Percentiles rank a stretch among this genome's conserved stretches.
Evolutionary conservation across 441 rosid species (phyloP).

Genomic region (Corymbia citriodora): DNA sequence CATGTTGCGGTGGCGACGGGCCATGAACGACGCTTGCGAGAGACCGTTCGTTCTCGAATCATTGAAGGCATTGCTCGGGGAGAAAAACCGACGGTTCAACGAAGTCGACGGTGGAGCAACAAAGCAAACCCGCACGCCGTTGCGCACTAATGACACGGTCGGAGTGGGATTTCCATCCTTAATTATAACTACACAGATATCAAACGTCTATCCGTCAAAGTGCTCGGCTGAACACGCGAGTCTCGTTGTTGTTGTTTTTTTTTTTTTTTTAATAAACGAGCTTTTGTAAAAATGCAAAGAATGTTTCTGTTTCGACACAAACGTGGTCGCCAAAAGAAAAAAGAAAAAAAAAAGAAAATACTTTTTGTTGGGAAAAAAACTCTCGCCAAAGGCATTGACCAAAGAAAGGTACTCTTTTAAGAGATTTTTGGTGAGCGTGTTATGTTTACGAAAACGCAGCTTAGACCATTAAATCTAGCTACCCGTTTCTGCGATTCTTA

Average conservation of each 20-base stretch:
- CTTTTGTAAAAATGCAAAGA: too few species aligned
- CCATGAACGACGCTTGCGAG: neutral
- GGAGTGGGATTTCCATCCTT: neutral
- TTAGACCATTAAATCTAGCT: neutral
- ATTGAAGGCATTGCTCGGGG: neutral
- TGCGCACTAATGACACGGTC: neutral
- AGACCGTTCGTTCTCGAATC: neutral
- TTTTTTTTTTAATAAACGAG: too few species aligned
- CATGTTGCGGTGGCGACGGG: neutral
- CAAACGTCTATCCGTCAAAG: neutral
- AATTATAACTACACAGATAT: neutral
- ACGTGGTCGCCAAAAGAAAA: too few species aligned
- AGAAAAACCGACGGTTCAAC: neutral
- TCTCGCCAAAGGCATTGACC: neutral
- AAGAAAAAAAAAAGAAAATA: neutral
- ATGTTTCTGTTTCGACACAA: too few species aligned
- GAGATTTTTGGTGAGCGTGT: neutral
- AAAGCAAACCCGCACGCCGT: neutral
- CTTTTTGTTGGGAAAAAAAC: neutral
- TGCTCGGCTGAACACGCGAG: neutral
- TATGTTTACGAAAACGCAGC: neutral
- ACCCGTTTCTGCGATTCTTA: neutral
- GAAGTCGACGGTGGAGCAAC: neutral
- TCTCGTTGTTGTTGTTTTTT: neutral
- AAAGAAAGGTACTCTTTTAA: neutral